Evolutionary conservation across 352 stramenopile genomes (phyloP).

Genomic region (Phytophthora chlamydospora): DNA sequence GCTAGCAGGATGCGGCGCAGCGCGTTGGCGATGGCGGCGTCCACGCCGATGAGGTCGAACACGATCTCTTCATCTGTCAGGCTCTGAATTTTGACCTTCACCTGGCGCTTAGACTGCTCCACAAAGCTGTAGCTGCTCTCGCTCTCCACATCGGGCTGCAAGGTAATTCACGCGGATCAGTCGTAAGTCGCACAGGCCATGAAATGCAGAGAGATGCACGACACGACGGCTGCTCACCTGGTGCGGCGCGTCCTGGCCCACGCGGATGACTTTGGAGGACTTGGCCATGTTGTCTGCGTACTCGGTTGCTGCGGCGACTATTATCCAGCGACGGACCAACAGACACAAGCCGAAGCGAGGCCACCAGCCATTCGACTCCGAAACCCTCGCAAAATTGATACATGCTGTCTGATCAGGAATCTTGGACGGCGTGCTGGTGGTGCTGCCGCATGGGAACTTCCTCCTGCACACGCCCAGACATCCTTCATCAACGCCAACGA

Average conservation of each 20-base stretch:
- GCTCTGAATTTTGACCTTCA: slow-evolving; percentile 87
- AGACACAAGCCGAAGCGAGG: slow-evolving; percentile 33
- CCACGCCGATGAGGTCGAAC: slow-evolving; percentile 92
- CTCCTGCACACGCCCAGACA: neutral
- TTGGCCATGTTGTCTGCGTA: slow-evolving; percentile 57
- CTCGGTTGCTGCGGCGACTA: slow-evolving; percentile 8
- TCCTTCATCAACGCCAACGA: too few species aligned
- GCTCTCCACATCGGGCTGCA: slow-evolving; percentile 75
- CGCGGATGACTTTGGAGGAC: slow-evolving; percentile 74
- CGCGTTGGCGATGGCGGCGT: slow-evolving; percentile 93
- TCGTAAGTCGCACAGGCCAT: slow-evolving; percentile 12
- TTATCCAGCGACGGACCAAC: slow-evolving; percentile 26
- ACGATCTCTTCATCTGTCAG: slow-evolving; percentile 89
- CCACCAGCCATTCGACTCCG: slow-evolving; percentile 33
- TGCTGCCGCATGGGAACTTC: neutral
- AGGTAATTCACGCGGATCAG: slow-evolving; percentile 2
- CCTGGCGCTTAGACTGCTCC: slow-evolving; percentile 82
- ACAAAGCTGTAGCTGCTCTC: slow-evolving; percentile 80
- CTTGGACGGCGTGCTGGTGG: slow-evolving; percentile 5
- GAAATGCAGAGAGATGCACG: neutral
- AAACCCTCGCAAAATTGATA: too few species aligned
- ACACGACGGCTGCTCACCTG: slow-evolving; percentile 44
- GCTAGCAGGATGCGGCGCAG: slow-evolving; percentile 91
- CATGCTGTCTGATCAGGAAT: too few species aligned
- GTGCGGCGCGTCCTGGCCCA: slow-evolving; percentile 79